A percentile compares a stretch with the other conserved stretches of the same genome.
Evolutionary conservation across 176 grass and related monocot genomes (phyloP).

Genomic region (Oryza glaberrima): DNA sequence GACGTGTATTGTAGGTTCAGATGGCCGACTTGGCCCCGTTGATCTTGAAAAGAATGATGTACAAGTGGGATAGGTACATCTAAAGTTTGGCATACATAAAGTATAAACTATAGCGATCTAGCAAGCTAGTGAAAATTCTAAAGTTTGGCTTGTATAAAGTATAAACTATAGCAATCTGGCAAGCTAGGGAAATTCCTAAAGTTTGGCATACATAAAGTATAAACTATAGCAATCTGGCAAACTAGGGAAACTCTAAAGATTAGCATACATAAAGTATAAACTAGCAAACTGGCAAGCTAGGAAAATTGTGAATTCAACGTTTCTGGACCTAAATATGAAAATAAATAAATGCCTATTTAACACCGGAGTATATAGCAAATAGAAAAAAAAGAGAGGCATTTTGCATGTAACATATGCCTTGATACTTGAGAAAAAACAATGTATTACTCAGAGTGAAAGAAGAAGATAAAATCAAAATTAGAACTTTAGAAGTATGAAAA

Average conservation of each 20-base stretch:
- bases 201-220: constrained; percentile 8
- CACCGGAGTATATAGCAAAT: neutral
- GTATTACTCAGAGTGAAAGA: neutral
- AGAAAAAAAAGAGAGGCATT: neutral
- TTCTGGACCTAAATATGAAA: neutral
- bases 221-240: neutral
- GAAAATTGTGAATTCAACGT: neutral
- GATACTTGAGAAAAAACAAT: neutral
- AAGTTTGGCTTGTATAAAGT: neutral
- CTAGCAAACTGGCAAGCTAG: neutral
- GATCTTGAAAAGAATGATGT: neutral
- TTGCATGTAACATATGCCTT: neutral
- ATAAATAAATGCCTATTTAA: neutral
- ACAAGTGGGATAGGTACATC: constrained; percentile 26
- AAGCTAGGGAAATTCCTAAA: neutral
- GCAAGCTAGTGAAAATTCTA: neutral
- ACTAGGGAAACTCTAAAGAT: neutral
- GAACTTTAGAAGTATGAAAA: neutral
- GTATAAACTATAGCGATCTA: neutral
- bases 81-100: neutral
- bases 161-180: neutral
- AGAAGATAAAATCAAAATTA: neutral
- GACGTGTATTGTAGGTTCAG: neutral
- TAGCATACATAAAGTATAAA: constrained; percentile 13
- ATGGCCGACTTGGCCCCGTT: neutral